phyloP scores from a whole-genome alignment of 106 monocot genomes.

The Acanthochlamys bracteata region DNA sequence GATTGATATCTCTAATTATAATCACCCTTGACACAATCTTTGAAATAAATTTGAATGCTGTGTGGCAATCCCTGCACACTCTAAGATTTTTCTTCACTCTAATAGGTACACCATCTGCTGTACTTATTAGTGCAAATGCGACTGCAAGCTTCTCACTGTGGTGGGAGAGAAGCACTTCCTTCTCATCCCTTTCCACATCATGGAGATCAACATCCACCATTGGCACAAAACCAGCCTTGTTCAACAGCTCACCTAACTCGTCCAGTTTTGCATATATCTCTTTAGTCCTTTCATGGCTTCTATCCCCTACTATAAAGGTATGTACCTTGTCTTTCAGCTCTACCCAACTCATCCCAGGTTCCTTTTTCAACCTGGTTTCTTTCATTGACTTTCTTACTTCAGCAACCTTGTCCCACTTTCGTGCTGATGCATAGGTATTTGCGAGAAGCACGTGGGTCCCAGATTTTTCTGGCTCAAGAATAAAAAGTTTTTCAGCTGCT shows the following conservation, averaged over 20 bases:
- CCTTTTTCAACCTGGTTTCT: constrained; percentile 64
- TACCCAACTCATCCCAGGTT: constrained; percentile 88
- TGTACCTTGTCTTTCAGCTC: constrained; percentile 61
- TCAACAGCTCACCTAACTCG: constrained; percentile 55
- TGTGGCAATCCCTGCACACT: constrained; percentile 82
- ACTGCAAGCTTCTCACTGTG: constrained; percentile 90
- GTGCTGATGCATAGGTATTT: constrained; percentile 66
- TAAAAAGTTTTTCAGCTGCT: constrained; percentile 71
- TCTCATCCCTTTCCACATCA: constrained; percentile 53
- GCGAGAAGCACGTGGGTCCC: constrained; percentile 74
- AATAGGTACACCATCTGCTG: constrained; percentile 49
- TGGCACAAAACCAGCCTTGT: constrained; percentile 61
- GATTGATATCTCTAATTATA: constrained; percentile 66
- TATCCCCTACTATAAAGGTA: constrained; percentile 67
- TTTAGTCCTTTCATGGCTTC: constrained; percentile 46
- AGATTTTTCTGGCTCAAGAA: constrained; percentile 77
- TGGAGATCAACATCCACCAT: constrained; percentile 62
- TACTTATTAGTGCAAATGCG: constrained; percentile 70
- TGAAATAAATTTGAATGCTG: constrained; percentile 61
- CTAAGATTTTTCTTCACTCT: constrained; percentile 92
- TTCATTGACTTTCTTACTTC: constrained; percentile 57
- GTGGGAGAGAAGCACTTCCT: constrained; percentile 67
- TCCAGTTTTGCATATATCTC: constrained; percentile 76
- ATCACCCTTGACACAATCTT: constrained; percentile 69
- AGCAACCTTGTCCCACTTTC: constrained; percentile 46